Evolutionary conservation across 306 rosid species (phyloP).

Genomic region (Lathyrus oleraceus): DNA sequence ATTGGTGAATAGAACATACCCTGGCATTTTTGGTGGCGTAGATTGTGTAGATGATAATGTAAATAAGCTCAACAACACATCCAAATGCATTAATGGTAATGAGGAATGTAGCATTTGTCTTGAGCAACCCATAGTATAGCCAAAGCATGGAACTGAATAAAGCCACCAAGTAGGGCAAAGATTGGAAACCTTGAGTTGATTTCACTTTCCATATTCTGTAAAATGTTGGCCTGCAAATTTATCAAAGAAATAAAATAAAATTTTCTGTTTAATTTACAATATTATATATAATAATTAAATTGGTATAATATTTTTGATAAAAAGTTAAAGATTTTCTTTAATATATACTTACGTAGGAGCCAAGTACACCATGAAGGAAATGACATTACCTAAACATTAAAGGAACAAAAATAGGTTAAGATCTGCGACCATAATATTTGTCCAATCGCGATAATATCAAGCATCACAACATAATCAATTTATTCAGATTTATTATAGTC

Average conservation of each 20-base stretch:
- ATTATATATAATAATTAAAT: not conserved
- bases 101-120: conserved; percentile 51
- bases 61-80: conserved; percentile 54
- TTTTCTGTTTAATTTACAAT: not conserved
- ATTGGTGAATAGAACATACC: conserved; percentile 40
- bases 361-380: conserved; percentile 73
- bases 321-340: not conserved
- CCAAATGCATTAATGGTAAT: conserved; percentile 74
- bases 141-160: conserved; percentile 74
- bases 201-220: conserved; percentile 58
- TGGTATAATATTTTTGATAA: not conserved
- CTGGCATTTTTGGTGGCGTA: conserved; percentile 54
- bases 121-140: conserved; percentile 66
- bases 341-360: conserved; percentile 75
- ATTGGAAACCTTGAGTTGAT: conserved; percentile 69
- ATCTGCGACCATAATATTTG: not conserved
- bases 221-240: conserved; percentile 66
- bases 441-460: no score
- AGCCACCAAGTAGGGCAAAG: conserved; percentile 77
- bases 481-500: no score
- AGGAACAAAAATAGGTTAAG: conserved; percentile 4
- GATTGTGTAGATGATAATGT: conserved; percentile 47
- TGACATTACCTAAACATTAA: conserved; percentile 57
- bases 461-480: no score
- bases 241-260: not conserved